Evolutionary conservation across 2,329 filamentous ascomycete genomes (phyloP).

Genomic region (Pseudogymnoascus sp.): DNA sequence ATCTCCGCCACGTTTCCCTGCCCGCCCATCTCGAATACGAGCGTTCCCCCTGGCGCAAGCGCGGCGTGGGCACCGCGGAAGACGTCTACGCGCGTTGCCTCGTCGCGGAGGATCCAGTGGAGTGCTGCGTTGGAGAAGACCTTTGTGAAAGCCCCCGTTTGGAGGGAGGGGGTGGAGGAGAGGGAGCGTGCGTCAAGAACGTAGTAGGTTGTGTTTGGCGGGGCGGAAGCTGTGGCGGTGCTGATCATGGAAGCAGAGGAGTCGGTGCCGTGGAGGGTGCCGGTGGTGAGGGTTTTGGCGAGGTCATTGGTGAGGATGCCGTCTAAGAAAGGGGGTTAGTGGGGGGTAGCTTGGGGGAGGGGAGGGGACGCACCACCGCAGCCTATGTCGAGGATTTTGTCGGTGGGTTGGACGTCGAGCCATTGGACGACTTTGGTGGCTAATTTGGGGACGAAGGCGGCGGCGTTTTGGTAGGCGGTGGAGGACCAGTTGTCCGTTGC

Average conservation of each 20-base stretch:
- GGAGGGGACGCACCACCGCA: slow-evolving; percentile 44
- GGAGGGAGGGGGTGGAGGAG: background rate
- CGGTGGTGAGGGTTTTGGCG: slow-evolving; percentile 35
- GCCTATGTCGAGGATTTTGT: slow-evolving; percentile 53
- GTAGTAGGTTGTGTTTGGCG: slow-evolving; percentile 19
- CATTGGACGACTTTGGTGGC: slow-evolving; percentile 49
- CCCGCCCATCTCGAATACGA: slow-evolving; percentile 65
- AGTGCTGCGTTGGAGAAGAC: slow-evolving; percentile 59
- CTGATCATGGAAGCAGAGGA: slow-evolving; percentile 51
- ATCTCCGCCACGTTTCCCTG: slow-evolving; percentile 60
- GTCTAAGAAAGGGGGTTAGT: slow-evolving; percentile 33
- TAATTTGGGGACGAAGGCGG: slow-evolving; percentile 56
- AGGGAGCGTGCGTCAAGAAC: slow-evolving; percentile 7
- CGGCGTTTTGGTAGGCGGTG: slow-evolving; percentile 47
- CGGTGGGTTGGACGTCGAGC: slow-evolving; percentile 49
- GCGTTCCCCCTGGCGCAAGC: slow-evolving; percentile 46
- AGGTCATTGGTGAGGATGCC: slow-evolving; percentile 51
- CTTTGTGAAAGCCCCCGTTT: slow-evolving; percentile 33
- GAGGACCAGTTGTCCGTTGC: background rate
- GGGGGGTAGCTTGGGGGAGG: background rate
- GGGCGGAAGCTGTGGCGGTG: slow-evolving; percentile 31
- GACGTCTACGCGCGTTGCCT: slow-evolving; percentile 36
- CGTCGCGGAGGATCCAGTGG: slow-evolving; percentile 53
- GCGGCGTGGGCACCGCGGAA: slow-evolving; percentile 20
- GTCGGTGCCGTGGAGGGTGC: slow-evolving; percentile 49